Conservation (phyloP, 202 grass and related monocot species). For the Bolboschoenoplectus hybrid region DNA sequence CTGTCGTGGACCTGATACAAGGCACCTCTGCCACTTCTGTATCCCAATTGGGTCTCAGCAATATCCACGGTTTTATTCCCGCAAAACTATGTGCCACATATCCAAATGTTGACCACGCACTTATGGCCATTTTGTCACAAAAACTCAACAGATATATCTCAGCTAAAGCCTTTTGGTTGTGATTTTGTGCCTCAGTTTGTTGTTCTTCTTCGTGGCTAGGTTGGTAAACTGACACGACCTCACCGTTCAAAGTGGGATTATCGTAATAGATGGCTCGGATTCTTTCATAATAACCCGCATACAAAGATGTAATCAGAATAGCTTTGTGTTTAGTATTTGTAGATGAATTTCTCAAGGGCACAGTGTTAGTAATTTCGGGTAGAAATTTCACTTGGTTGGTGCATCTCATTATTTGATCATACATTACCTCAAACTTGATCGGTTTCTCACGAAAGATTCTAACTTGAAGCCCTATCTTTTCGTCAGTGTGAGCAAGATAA, state of each 20-base stretch:
- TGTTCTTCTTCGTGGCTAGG: conserved; percentile 90
- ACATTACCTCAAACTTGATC: conserved; percentile 73
- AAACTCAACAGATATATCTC: conserved; percentile 95
- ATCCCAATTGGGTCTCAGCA: conserved; percentile 66
- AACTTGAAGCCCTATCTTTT: conserved; percentile 83
- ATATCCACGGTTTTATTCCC: conserved; percentile 87
- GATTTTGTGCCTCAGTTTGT: conserved; percentile 70
- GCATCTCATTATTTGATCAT: conserved; percentile 71
- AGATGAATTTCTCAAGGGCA: conserved; percentile 27
- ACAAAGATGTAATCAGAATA: conserved; percentile 75
- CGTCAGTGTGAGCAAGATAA: conserved; percentile 67
- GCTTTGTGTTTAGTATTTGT: conserved; percentile 57
- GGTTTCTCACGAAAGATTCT: conserved; percentile 73
- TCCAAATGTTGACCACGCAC: conserved; percentile 92
- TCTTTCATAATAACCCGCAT: conserved; percentile 80
- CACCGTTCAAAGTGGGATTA: conserved; percentile 64
- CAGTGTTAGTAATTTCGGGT: conserved; percentile 47
- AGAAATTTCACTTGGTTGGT: conserved; percentile 61
- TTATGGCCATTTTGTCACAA: conserved; percentile 75
- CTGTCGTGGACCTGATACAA: conserved; percentile 66
- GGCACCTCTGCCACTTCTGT: conserved; percentile 53
- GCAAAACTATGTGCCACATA: conserved; percentile 90
- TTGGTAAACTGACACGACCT: conserved; percentile 76
- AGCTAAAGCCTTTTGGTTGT: conserved; percentile 90
- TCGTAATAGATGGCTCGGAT: conserved; percentile 89